Conservation (phyloP, 768 basidiomycete species). For the Imleria badia region DNA sequence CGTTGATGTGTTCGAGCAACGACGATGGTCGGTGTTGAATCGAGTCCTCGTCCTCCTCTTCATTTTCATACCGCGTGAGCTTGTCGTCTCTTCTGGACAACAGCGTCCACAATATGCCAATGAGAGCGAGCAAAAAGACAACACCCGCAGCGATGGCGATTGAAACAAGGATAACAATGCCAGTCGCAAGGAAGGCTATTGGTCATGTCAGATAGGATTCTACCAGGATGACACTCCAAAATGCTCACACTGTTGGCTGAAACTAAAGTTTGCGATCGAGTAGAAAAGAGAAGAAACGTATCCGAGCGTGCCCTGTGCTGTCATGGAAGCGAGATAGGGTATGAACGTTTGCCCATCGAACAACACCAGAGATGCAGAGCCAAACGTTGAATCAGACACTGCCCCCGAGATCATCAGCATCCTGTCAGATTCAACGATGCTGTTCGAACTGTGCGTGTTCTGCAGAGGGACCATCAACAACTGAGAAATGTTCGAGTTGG, state of each 20-base stretch:
- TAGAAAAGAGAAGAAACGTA: conserved; percentile 78
- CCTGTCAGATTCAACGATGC: conserved; percentile 77
- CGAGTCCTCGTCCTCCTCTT: conserved; percentile 75
- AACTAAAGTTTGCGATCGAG: conserved; percentile 76
- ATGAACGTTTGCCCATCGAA: conserved; percentile 82
- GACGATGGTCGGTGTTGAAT: conserved; percentile 82
- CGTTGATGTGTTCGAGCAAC: conserved; percentile 87
- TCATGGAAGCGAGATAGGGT: conserved; percentile 76
- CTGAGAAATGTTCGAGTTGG: conserved; percentile 70
- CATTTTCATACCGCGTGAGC: conserved; percentile 60
- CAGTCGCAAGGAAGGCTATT: conserved; percentile 83
- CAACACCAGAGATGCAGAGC: conserved; percentile 80
- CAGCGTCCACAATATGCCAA: conserved; percentile 89
- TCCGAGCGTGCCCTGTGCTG: conserved; percentile 66
- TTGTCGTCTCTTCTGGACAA: conserved; percentile 80
- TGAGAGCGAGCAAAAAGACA: conserved; percentile 80
- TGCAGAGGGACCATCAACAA: conserved; percentile 89
- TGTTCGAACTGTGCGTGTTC: conserved; percentile 66
- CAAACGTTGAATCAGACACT: conserved; percentile 65
- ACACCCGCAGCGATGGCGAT: conserved; percentile 96
- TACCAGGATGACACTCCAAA: not conserved
- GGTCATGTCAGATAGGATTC: conserved; percentile 1
- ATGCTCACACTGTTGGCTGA: conserved; percentile 63
- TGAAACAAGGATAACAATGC: conserved; percentile 94
- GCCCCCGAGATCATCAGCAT: conserved; percentile 88